Conservation (phyloP, 768 basidiomycete genomes). For the Russula abietina region DNA sequence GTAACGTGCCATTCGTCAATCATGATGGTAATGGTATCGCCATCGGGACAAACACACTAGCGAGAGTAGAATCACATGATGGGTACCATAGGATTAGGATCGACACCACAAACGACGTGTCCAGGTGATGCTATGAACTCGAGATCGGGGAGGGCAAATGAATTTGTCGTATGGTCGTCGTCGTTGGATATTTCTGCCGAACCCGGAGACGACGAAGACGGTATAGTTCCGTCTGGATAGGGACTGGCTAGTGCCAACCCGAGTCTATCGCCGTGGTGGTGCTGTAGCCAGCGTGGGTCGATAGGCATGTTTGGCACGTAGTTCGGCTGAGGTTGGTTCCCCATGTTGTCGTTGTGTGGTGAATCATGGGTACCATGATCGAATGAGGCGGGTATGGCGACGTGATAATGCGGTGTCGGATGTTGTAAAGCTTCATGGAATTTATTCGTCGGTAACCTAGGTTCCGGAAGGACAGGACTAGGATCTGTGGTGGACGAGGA, state of each 20-base stretch:
- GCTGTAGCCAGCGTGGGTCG: constrained; percentile 15
- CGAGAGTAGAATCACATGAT: background rate
- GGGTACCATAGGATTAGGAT: background rate
- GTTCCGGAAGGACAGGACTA: background rate
- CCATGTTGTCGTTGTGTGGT: background rate
- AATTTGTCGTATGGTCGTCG: background rate
- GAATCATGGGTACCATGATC: background rate
- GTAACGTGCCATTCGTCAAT: background rate
- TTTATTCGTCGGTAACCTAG: background rate
- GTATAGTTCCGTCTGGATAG: background rate
- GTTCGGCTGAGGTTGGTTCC: background rate
- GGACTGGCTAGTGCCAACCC: background rate
- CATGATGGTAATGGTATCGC: constrained; percentile 2
- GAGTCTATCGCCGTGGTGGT: background rate
- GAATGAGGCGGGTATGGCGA: background rate
- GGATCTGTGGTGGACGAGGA: background rate
- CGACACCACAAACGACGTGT: constrained; percentile 11
- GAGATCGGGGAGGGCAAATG: constrained; percentile 22
- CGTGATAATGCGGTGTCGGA: background rate
- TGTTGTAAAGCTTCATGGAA: background rate
- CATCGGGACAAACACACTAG: background rate
- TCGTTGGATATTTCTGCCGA: background rate
- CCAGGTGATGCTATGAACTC: constrained; percentile 33
- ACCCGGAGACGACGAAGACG: background rate
- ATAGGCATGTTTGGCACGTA: constrained; percentile 11